Percentiles rank a stretch among this genome's conserved stretches.
Evolutionary conservation across 257 asterid species (phyloP).

Genomic region (Cordia subcordata): DNA sequence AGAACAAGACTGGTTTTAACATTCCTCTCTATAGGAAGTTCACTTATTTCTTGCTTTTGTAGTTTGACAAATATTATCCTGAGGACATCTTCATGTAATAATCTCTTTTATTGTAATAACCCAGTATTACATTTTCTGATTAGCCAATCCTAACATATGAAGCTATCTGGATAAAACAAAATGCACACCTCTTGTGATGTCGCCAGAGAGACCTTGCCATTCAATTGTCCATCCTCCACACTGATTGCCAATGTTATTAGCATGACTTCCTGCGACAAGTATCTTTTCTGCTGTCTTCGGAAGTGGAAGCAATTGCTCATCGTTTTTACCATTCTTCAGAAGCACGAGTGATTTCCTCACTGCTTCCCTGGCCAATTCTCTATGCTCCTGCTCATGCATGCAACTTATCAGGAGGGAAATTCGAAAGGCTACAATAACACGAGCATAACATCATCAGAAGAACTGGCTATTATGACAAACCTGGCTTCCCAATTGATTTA

Average conservation of each 20-base stretch:
- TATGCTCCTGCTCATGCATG: conserved; percentile 36
- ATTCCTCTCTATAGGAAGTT: neutral
- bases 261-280: conserved; percentile 56
- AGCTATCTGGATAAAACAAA: neutral
- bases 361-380: conserved; percentile 74
- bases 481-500: conserved; percentile 32
- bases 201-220: conserved; percentile 58
- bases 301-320: conserved; percentile 43
- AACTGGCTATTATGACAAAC: neutral
- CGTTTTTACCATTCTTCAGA: conserved; percentile 52
- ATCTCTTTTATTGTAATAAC: no score
- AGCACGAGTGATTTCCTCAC: conserved; percentile 75
- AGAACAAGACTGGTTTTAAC: no score
- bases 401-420: neutral
- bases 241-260: conserved; percentile 55
- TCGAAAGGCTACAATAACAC: neutral
- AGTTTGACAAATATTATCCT: no score
- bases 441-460: neutral
- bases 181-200: conserved; percentile 34
- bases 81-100: no score
- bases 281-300: conserved; percentile 35
- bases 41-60: no score
- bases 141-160: no score
- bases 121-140: no score
- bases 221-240: conserved; percentile 67